Conservation (phyloP, 257 asterid genomes). For the Galeopsis tetrahit region DNA sequence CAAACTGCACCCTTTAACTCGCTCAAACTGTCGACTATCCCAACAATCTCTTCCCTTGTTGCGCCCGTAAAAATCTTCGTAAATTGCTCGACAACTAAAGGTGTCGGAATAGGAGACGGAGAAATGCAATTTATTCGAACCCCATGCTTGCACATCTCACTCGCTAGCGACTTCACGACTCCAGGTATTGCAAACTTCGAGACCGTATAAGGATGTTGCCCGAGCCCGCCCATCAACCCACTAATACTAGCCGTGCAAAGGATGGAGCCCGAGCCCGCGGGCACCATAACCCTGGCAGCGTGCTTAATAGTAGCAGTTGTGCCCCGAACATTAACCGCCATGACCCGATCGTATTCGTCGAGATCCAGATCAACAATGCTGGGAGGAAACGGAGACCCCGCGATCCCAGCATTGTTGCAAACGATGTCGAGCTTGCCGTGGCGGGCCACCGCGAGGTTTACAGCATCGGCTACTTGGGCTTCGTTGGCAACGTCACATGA, state of each 20-base stretch:
- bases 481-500: slow-evolving; percentile 38
- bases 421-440: slow-evolving; percentile 46
- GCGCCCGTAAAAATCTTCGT: slow-evolving; percentile 4
- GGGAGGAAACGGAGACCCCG: slow-evolving; percentile 37
- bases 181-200: slow-evolving; percentile 40
- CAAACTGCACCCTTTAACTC: slow-evolving; percentile 40
- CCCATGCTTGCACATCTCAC: slow-evolving; percentile 40
- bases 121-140: slow-evolving; percentile 45
- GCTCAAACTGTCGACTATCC: slow-evolving; percentile 31
- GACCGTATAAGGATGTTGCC: slow-evolving; percentile 39
- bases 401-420: slow-evolving; percentile 47
- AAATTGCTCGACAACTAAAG: slow-evolving; percentile 38
- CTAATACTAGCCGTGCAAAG: slow-evolving; percentile 42
- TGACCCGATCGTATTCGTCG: slow-evolving; percentile 37
- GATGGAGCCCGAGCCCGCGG: slow-evolving; percentile 38
- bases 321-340: slow-evolving; percentile 42
- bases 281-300: slow-evolving; percentile 43
- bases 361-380: slow-evolving; percentile 39
- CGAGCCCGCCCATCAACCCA: slow-evolving; percentile 45
- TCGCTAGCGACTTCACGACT: slow-evolving; percentile 38
- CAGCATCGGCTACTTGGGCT: slow-evolving; percentile 37
- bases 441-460: slow-evolving; percentile 35
- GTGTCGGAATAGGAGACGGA: slow-evolving; percentile 39
- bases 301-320: slow-evolving; percentile 38
- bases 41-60: slow-evolving; percentile 22